Evolutionary conservation across 1,139 yeast species (phyloP).

Genomic region (Yarrowia galli): DNA sequence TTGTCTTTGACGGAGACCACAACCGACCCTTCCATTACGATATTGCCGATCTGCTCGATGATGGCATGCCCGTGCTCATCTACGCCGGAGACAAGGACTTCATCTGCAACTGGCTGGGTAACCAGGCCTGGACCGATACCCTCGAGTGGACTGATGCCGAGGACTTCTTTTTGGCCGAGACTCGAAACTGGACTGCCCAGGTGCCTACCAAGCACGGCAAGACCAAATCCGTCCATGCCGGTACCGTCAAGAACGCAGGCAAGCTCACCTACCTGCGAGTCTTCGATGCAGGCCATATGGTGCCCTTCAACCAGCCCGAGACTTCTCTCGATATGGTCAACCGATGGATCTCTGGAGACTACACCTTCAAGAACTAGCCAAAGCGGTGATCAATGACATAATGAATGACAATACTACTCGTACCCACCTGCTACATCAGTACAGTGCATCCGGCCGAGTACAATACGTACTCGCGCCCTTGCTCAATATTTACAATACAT

Average conservation of each 20-base stretch:
- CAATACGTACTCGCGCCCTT: too few relatives aligned
- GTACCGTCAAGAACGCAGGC: conserved; percentile 64
- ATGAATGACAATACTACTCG: too few relatives aligned
- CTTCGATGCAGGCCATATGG: conserved; percentile 74
- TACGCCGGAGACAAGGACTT: conserved; percentile 94
- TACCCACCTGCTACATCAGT: too few relatives aligned
- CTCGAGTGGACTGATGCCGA: conserved; percentile 66
- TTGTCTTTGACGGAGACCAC: conserved; percentile 77
- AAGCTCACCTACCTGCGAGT: conserved; percentile 69
- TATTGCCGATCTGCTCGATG: conserved; percentile 72
- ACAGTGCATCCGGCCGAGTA: too few relatives aligned
- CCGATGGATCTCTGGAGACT: conserved; percentile 61
- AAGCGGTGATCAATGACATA: not conserved
- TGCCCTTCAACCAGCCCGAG: conserved; percentile 80
- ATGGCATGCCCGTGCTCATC: conserved; percentile 66
- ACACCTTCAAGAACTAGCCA: conserved; percentile 5
- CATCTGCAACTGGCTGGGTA: conserved; percentile 91
- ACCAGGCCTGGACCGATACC: conserved; percentile 75
- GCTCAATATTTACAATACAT: conserved; percentile 30
- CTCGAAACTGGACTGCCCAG: conserved; percentile 50
- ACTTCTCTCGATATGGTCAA: conserved; percentile 74
- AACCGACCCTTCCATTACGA: conserved; percentile 69
- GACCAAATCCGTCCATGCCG: conserved; percentile 57
- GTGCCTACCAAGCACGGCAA: conserved; percentile 40
- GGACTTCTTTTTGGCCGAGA: conserved; percentile 48